These are phyloP conservation scores for Boletellus ananiceps DNA, from an alignment of 768 basidiomycete species.

Conservation along the genomic window DNA sequence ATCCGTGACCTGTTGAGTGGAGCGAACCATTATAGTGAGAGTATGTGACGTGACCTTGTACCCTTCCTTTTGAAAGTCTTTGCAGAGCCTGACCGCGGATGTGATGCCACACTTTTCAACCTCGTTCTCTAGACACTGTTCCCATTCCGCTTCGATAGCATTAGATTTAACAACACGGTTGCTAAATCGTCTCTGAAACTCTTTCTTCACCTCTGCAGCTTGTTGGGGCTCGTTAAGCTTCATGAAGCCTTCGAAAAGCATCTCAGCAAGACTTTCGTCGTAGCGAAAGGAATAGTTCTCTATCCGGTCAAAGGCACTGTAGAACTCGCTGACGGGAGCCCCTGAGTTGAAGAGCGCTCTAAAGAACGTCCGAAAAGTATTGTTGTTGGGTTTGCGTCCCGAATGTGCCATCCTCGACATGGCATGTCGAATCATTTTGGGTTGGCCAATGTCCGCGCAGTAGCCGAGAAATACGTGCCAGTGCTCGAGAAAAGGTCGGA, in stretches of 20 bases:
- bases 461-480: constrained; percentile 51
- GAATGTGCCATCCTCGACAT: constrained; percentile 36
- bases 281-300: constrained; percentile 40
- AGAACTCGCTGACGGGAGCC: constrained; percentile 32
- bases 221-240: constrained; percentile 33
- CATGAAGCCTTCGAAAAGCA: constrained; percentile 42
- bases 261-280: constrained; percentile 37
- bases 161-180: constrained; percentile 26
- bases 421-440: constrained; percentile 24
- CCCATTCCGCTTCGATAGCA: constrained; percentile 28
- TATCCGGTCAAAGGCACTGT: constrained; percentile 45
- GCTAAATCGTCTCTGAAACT: constrained; percentile 35
- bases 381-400: constrained; percentile 39
- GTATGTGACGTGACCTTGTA: constrained; percentile 31
- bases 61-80: constrained; percentile 28
- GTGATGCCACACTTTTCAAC: constrained; percentile 32
- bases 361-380: constrained; percentile 49
- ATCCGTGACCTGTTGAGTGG: constrained; percentile 38
- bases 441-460: constrained; percentile 29
- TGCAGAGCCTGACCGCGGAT: constrained; percentile 35
- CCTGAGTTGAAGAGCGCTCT: constrained; percentile 37
- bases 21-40: constrained; percentile 40
- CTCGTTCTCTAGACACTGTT: constrained; percentile 27
- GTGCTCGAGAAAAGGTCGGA: constrained; percentile 46
- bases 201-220: constrained; percentile 36